Base-by-base conservation (phyloP, 2,329 filamentous ascomycete genomes). In the Aureobasidium leucospermi region DNA sequence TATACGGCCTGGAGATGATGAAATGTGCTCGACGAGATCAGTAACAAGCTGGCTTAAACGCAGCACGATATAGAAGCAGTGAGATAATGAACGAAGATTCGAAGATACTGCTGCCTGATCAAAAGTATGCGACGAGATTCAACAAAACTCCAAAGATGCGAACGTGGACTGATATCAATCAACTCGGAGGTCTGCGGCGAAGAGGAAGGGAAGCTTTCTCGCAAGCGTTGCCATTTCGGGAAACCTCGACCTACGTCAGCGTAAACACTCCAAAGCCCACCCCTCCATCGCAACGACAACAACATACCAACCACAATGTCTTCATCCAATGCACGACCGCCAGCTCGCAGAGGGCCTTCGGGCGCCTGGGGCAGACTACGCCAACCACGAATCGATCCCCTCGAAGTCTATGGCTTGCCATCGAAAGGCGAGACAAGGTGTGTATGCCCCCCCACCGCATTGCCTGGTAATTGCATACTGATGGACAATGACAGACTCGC, bases 391-490 rank as follows among this genome's bases (percentile, higher is more conserved):
- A 77, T 85, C 60, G 91, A 96, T 71, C 84, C 89, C 13, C 78
- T 97, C 31, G 89, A 95, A 66, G 82, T 79, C 62, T 88, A 95
- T 65, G 92, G 93, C 1, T 80, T 96, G 64, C 90, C 90, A 4
- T 96, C 91, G 2, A 96, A 96, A 70, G 93, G 93, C 56, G 93
- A 97, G 73, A 88, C 81, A 49, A 87, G 88, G 91, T 93, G 78
- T 28, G 23, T 9, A 11, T 19, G 1, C n/a, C 3, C 38, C 11
- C 6, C 34, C 28, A 4, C 10, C 11, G 7, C 3, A 13, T 6
- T 11, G 8, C n/a, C 13, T 15, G 15, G n/a, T 19, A 19, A 2
- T 19, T 2, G 19, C 19, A 19, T 19, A 34, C 60, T 43, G 38
- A 47, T 32, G 53, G 6, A 3, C 10, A 42, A 3, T 31, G 29